These are phyloP conservation scores for Globomyces pollinis-pini DNA, from an alignment of 192 early-diverging fungal species.

Conservation along the genomic window DNA sequence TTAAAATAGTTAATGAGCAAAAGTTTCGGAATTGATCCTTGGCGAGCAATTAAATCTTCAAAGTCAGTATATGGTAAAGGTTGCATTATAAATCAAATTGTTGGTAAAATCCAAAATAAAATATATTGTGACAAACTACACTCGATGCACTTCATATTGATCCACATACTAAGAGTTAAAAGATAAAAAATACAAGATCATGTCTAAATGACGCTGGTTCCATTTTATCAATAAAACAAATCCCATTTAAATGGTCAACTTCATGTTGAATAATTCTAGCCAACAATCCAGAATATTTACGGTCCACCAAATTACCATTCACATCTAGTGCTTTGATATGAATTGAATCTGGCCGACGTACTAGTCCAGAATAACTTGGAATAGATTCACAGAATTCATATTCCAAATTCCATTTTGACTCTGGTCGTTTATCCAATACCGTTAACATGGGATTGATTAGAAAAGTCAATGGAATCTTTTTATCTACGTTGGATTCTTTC, in stretches of 20 bases:
- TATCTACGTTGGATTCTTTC: constrained; percentile 12
- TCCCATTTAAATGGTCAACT: constrained; percentile 42
- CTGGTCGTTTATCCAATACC: constrained; percentile 13
- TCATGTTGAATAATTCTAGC: constrained; percentile 46
- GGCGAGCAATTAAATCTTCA: too few species aligned
- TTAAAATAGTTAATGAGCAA: too few species aligned
- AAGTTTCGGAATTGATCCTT: too few species aligned
- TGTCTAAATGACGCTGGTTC: constrained; percentile 32
- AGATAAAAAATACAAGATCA: too few species aligned
- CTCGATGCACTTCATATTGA: too few species aligned
- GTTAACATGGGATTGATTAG: constrained; percentile 37
- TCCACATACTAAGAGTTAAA: too few species aligned
- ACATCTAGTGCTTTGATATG: constrained; percentile 26
- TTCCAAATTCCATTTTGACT: constrained; percentile 13
- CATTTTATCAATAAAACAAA: constrained; percentile 32
- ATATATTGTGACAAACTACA: too few species aligned
- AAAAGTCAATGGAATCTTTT: constrained; percentile 31
- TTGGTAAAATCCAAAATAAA: too few species aligned
- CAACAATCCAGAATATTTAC: constrained; percentile 13
- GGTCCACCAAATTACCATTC: constrained; percentile 23
- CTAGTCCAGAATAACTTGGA: constrained; percentile 36
- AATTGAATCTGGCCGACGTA: constrained; percentile 23
- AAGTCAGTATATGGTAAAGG: too few species aligned
- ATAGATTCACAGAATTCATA: constrained; percentile 44
- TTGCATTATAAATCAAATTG: too few species aligned